A percentile compares a stretch with the other conserved stretches of the same genome.
Conservation (phyloP, 2,329 filamentous ascomycete genomes). For the Dothistroma septosporum region DNA sequence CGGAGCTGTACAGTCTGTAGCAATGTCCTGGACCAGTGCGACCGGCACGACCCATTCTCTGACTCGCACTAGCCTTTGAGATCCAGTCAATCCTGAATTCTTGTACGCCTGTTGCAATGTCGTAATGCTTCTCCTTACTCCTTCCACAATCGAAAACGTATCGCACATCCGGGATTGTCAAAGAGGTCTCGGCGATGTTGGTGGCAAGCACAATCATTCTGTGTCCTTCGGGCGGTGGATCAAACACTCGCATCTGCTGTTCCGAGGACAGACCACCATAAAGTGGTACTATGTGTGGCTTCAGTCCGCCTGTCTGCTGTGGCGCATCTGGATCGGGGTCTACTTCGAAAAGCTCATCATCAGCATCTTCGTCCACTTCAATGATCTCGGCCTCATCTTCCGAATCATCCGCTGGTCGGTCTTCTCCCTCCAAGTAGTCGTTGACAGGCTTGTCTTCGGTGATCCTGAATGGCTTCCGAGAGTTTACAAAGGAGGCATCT, state of each 20-base stretch:
- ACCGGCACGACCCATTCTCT: constrained; percentile 88
- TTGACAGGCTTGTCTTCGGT: constrained; percentile 22
- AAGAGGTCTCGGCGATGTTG: constrained; percentile 93
- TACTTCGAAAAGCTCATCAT: constrained; percentile 48
- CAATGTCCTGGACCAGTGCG: constrained; percentile 95
- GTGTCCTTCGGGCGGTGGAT: constrained; percentile 71
- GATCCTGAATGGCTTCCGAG: not conserved
- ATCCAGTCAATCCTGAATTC: constrained; percentile 96
- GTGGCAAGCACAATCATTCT: constrained; percentile 87
- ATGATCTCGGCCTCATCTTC: constrained; percentile 60
- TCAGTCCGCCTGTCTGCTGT: constrained; percentile 47
- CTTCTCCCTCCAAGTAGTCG: constrained; percentile 33
- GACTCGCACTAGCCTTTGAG: constrained; percentile 91
- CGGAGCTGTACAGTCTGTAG: constrained; percentile 90
- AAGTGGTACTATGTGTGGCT: constrained; percentile 84
- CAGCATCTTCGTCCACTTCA: constrained; percentile 52
- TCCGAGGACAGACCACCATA: constrained; percentile 88
- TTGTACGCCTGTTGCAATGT: constrained; percentile 84
- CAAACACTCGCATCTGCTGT: constrained; percentile 88
- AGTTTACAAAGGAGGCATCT: constrained; percentile 35
- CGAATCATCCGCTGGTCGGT: constrained; percentile 47
- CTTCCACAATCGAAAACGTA: constrained; percentile 96
- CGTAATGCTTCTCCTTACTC: constrained; percentile 86
- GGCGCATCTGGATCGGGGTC: constrained; percentile 50
- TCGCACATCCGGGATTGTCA: constrained; percentile 90